These are phyloP conservation scores for Prunus padus DNA, from an alignment of 306 rosid genomes.

Conservation along the genomic window DNA sequence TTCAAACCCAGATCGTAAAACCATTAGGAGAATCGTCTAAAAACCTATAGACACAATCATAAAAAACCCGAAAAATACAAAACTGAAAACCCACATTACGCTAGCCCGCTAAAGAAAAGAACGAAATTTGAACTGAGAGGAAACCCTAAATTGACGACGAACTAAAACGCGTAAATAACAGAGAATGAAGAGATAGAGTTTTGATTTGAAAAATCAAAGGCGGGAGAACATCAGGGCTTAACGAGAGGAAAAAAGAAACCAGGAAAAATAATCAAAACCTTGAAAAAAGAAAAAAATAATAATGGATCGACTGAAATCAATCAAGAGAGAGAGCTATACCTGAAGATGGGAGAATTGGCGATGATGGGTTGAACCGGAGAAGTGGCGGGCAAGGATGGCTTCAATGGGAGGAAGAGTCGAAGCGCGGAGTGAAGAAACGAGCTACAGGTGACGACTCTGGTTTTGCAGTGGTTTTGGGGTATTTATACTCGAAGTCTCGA, in stretches of 20 bases:
- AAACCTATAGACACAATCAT: neutral
- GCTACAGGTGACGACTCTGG: conserved; percentile 23
- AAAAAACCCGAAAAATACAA: neutral
- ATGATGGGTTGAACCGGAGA: neutral
- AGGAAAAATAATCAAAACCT: neutral
- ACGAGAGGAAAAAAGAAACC: neutral
- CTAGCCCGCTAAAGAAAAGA: neutral
- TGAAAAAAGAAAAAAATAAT: neutral
- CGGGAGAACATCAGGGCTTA: neutral
- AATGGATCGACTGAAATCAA: neutral
- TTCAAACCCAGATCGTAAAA: neutral
- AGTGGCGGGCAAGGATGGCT: neutral
- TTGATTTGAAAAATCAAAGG: neutral
- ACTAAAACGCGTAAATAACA: neutral
- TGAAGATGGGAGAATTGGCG: neutral
- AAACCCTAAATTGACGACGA: neutral
- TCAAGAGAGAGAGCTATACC: neutral
- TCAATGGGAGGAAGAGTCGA: neutral
- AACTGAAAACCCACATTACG: neutral
- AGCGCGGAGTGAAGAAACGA: neutral
- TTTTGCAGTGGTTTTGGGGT: no score
- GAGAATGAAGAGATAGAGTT: neutral
- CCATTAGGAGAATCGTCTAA: neutral
- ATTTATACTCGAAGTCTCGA: no score
- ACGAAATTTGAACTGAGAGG: neutral